These are phyloP conservation scores for Fraxinus velutina DNA, from an alignment of 305 asterid genomes.

Conservation along the genomic window DNA sequence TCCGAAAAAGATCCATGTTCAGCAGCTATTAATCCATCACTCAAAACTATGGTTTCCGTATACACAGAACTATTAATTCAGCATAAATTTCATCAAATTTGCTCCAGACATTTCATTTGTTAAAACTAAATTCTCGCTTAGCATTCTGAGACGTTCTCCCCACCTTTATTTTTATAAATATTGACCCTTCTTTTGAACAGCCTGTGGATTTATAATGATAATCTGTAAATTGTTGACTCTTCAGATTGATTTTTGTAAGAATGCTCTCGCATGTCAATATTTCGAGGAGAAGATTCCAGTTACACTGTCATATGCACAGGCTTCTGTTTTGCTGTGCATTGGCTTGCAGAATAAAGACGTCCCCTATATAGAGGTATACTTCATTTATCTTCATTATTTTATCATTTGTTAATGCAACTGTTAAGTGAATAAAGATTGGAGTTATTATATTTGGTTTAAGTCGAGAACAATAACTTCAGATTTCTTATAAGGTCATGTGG, in stretches of 20 bases:
- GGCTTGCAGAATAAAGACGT: constrained; percentile 80
- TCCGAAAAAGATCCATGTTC: background rate
- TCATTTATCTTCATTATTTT: background rate
- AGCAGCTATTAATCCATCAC: background rate
- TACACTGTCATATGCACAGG: constrained; percentile 61
- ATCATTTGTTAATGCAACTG: background rate
- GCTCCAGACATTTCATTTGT: background rate
- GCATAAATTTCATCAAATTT: background rate
- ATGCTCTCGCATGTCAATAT: constrained; percentile 59
- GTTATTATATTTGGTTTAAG: background rate
- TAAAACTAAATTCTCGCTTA: background rate
- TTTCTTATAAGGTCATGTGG: background rate
- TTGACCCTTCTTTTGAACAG: background rate
- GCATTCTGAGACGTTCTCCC: background rate
- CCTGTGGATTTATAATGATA: background rate
- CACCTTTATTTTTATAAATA: background rate
- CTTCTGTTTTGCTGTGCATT: constrained; percentile 81
- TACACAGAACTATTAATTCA: background rate
- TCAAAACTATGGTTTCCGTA: background rate
- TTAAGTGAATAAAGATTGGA: background rate
- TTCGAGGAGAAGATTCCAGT: constrained; percentile 79
- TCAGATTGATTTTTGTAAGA: constrained; percentile 63
- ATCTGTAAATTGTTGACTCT: background rate
- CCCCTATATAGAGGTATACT: constrained; percentile 59
- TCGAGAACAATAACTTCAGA: background rate